Base-by-base conservation (phyloP, 495 filamentous ascomycete species). In the Tirmania nivea region DNA sequence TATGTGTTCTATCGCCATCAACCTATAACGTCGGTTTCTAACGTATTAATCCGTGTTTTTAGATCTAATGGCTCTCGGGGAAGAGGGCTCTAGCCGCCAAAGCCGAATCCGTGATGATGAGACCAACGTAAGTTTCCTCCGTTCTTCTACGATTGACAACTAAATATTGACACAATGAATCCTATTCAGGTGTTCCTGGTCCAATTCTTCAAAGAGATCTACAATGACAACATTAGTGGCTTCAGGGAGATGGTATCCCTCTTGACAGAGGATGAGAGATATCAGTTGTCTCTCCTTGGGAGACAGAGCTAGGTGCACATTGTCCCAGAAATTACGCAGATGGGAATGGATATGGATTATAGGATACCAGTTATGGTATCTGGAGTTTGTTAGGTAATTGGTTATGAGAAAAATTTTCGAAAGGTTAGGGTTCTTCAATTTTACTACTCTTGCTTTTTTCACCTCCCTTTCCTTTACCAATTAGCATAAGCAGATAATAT, bases 71-170 rank as follows among this genome's bases (percentile, higher is more conserved):
- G 71, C 76, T 12, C 87, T 74, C 58, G 73, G 75, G 36, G 81
- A 81, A 50, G 76, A 73, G 1, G 70, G 70, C 39, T 64, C 67
- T 0, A 73, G 76, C 51, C 71, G 71, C 53, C 69, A 73, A 34
- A 73, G 74, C 56, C 78, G 83, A 37, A 75, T 80, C 60, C 72
- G 78, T n/a, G 89, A 97, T 61, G 88, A 95, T 62, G 86, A 94
- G 65, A 96, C 88, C 42, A 56, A 61, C 51, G 62, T 64, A 54
- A 56, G 62, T 31, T 37, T 11, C 31, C 34, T 42, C 10, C 14
- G 21, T n/a, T 10, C 17, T 50, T n/a, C 5, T 35, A 16, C 48
- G 39, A n/a, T n/a, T 52, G 19, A 52, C 1, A 14, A 1, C 17
- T 14, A 4, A 14, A 45, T 45, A 5, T 8, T 45, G 1, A 14